Conservation (phyloP, 257 asterid species). For the Eucommia ulmoides region DNA sequence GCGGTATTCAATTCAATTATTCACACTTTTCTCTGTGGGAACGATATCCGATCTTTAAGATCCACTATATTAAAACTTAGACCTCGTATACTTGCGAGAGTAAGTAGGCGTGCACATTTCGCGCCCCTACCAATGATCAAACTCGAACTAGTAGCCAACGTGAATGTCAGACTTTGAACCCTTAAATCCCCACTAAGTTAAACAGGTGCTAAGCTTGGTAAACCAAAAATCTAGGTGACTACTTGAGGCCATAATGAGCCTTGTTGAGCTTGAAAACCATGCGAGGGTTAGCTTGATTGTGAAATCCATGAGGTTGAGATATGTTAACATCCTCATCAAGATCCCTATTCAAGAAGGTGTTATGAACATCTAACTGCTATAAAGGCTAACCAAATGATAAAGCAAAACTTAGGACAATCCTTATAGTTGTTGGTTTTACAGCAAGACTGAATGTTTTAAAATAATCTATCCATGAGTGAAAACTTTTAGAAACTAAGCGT, state of each 20-base stretch:
- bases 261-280: background rate
- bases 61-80: too few species aligned
- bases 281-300: background rate
- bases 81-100: too few species aligned
- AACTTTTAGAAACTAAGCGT: background rate
- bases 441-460: background rate
- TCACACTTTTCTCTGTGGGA: too few species aligned
- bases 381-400: background rate
- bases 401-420: background rate
- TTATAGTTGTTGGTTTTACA: background rate
- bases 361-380: background rate
- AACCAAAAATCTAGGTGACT: background rate
- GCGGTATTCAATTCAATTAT: too few species aligned
- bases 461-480: background rate
- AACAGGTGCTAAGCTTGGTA: background rate
- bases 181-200: background rate
- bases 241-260: background rate
- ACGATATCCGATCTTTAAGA: too few species aligned
- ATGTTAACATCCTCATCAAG: background rate
- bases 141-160: background rate
- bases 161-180: background rate
- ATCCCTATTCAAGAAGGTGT: background rate
- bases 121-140: too few species aligned
- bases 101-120: too few species aligned
- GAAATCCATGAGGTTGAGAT: background rate